Conservation (phyloP, 2,329 filamentous ascomycete genomes). For the Trichoderma arundinaceum region DNA sequence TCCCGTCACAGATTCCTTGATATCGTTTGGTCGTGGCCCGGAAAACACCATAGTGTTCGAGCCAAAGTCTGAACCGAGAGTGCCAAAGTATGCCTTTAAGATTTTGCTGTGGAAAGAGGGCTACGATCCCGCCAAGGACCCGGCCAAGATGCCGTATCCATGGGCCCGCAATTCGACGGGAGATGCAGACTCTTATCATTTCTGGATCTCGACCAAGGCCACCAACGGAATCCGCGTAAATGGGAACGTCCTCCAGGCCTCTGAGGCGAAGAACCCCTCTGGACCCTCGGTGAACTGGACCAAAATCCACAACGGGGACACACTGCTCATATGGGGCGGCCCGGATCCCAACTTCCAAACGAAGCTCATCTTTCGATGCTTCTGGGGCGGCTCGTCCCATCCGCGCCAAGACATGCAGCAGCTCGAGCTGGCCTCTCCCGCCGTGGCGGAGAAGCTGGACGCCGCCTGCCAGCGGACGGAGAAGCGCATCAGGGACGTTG, state of each 20-base stretch:
- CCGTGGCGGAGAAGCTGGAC: slow-evolving; percentile 55
- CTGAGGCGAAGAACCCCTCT: slow-evolving; percentile 59
- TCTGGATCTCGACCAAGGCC: slow-evolving; percentile 80
- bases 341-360: slow-evolving; percentile 49
- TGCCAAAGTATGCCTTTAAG: slow-evolving; percentile 83
- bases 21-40: slow-evolving; percentile 76
- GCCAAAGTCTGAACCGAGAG: slow-evolving; percentile 66
- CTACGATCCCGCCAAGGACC: slow-evolving; percentile 63
- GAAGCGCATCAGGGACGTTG: slow-evolving; percentile 48
- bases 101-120: slow-evolving; percentile 75
- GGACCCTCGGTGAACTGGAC: slow-evolving; percentile 67
- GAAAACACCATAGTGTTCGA: slow-evolving; percentile 72
- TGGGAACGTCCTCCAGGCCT: slow-evolving; percentile 64
- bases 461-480: slow-evolving; percentile 54
- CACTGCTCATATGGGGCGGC: slow-evolving; percentile 72
- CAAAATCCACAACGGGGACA: slow-evolving; percentile 76
- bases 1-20: slow-evolving; percentile 68
- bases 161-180: slow-evolving; percentile 44
- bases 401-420: slow-evolving; percentile 42
- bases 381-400: slow-evolving; percentile 60
- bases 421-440: slow-evolving; percentile 47
- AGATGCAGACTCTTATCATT: slow-evolving; percentile 63
- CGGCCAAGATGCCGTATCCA: slow-evolving; percentile 60
- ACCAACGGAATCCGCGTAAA: slow-evolving; percentile 80
- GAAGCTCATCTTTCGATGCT: slow-evolving; percentile 59